Conservation (phyloP, 495 filamentous ascomycete species). For the Margaritispora aquatica region DNA sequence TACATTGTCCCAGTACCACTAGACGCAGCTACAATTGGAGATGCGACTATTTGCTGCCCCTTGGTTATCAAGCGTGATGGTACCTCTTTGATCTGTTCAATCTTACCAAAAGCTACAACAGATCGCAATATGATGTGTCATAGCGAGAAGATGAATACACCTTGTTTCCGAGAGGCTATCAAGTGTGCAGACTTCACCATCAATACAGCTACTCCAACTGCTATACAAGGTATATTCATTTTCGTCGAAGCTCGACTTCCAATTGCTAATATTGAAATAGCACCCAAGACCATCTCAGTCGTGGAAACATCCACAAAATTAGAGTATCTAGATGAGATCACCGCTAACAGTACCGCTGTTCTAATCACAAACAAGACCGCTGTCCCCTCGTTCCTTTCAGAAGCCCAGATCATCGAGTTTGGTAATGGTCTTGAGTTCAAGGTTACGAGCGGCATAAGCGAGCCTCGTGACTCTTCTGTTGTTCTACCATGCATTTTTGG, state of each 20-base stretch:
- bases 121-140: slow-evolving; percentile 14
- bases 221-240: not conserved
- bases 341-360: not conserved
- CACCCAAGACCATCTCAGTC: not conserved
- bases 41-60: slow-evolving; percentile 26
- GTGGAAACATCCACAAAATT: not conserved
- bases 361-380: not conserved
- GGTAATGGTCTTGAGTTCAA: slow-evolving; percentile 7
- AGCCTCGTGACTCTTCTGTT: not conserved
- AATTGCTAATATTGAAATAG: no score
- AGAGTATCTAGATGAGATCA: not conserved
- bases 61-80: slow-evolving; percentile 25
- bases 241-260: not conserved
- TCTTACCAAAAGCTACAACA: slow-evolving; percentile 23
- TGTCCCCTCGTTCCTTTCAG: not conserved
- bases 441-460: not conserved
- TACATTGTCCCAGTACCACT: slow-evolving; percentile 26
- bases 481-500: slow-evolving; percentile 15
- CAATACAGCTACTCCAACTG: not conserved
- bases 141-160: not conserved
- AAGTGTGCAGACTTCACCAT: slow-evolving; percentile 7
- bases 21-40: slow-evolving; percentile 25
- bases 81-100: slow-evolving; percentile 23
- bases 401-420: slow-evolving; percentile 8
- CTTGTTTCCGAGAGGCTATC: slow-evolving; percentile 5